A percentile compares a stretch with the other conserved stretches of the same genome.
phyloP scores from a whole-genome alignment of 2,329 filamentous ascomycete genomes.

The Thielaviopsis euricoi region DNA sequence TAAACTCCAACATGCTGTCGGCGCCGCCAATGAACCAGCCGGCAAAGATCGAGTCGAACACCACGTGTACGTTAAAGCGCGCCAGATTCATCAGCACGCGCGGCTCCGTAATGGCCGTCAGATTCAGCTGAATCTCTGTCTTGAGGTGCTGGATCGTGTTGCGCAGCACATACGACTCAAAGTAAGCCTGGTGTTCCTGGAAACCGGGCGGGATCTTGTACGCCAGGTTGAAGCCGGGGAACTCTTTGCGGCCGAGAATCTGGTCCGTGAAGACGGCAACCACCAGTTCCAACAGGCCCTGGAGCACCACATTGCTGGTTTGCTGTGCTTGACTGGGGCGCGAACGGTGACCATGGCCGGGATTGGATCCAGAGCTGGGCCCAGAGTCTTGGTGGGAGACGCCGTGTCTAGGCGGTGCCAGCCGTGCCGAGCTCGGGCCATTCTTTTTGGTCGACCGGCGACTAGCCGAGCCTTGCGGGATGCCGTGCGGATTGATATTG shows the following conservation, averaged over 20 bases:
- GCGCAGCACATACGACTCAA: slow-evolving; percentile 75
- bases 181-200: slow-evolving; percentile 86
- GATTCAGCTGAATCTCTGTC: slow-evolving; percentile 52
- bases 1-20: slow-evolving; percentile 68
- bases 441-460: slow-evolving; percentile 1
- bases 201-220: slow-evolving; percentile 83
- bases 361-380: slow-evolving; percentile 34
- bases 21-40: slow-evolving; percentile 91
- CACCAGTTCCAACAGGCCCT: slow-evolving; percentile 61
- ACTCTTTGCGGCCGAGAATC: slow-evolving; percentile 73
- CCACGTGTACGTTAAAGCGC: slow-evolving; percentile 54
- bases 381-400: too few species aligned
- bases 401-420: slow-evolving; percentile 29
- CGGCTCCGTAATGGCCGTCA: slow-evolving; percentile 61
- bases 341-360: too few species aligned
- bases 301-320: slow-evolving; percentile 53
- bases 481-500: slow-evolving; percentile 20
- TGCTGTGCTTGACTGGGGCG: slow-evolving; percentile 22
- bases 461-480: background rate
- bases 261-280: slow-evolving; percentile 74
- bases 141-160: slow-evolving; percentile 57
- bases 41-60: slow-evolving; percentile 83
- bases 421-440: slow-evolving; percentile 38
- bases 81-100: slow-evolving; percentile 75
- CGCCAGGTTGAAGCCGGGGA: slow-evolving; percentile 71